Base-by-base conservation (phyloP, 371 early-diverging fungal species). In the Rhizopus delemar region DNA sequence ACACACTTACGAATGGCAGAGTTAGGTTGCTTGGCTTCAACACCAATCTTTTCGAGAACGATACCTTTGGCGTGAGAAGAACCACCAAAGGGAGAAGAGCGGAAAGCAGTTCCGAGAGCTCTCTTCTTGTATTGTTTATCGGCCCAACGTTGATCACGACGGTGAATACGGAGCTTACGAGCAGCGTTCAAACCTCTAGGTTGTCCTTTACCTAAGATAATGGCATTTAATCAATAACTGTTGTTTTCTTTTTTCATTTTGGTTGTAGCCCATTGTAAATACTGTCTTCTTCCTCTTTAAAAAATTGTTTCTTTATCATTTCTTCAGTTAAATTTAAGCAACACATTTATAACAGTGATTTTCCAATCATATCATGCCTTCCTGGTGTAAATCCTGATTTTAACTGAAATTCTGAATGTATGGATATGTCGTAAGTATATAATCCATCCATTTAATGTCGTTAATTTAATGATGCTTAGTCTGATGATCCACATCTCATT, bases 21-120 rank as follows among this genome's bases (percentile, higher is more conserved):
- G 96, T 99, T 99, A 72, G 99, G 99, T 88, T 99, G 99, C 86
- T 99, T 99, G 72, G 99, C 98, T 89, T 99, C 99, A 70, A 99
- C 96, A 91, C 99, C 99, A 84, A 98, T 97, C 90, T 99, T 99
- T 88, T 99, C 99, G 57, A 99, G 86, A 60, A 99, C 99, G 77
- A 99, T 99, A 63, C 99, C 99, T 91, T 98, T 99, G 78, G 99
- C 99, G 87, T 98, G 99, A 62, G 99, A 99, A 57, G 99, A 92
- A 60, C 96, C 98, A 82, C 94, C 97, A 84, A 99, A 96, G 46
- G 98, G 97, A 68, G 93, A 92, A 71, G 90, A 94, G 81, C 93
- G 93, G 93, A 82, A 97, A 59, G 95, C 96, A 70, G 99, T 99
- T 70, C 99, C 99, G 56, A 99, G 86, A 56, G 95, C 94, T 69